Percentiles rank a stretch among this genome's conserved stretches.
Evolutionary conservation across 2,329 filamentous ascomycete genomes (phyloP).

Genomic region (Venturia nashicola): DNA sequence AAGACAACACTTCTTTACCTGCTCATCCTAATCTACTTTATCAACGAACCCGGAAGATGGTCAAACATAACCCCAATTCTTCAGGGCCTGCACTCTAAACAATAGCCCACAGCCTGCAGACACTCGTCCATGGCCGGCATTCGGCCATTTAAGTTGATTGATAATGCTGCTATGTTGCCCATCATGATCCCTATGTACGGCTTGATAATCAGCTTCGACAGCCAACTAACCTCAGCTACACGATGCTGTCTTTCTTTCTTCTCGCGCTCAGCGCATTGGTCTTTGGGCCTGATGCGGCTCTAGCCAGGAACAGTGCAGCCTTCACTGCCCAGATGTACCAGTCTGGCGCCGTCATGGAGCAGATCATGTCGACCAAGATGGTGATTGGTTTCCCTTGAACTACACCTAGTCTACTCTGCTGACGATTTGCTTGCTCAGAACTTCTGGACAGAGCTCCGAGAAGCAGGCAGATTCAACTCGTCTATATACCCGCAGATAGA

Average conservation of each 20-base stretch:
- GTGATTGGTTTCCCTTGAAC: conserved; percentile 8
- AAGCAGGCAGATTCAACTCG: background rate
- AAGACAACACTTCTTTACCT: background rate
- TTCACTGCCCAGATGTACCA: conserved; percentile 23
- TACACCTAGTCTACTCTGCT: conserved; percentile 13
- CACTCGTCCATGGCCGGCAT: background rate
- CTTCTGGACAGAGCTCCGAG: background rate
- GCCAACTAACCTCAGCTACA: background rate
- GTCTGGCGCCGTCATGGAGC: conserved; percentile 25
- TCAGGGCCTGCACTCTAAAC: background rate
- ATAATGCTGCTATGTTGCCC: background rate
- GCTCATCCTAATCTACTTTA: background rate
- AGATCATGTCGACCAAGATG: conserved; percentile 23
- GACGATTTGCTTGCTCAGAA: background rate
- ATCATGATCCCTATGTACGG: background rate
- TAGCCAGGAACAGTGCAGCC: background rate
- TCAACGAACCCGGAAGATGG: background rate
- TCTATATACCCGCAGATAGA: conserved; percentile 2
- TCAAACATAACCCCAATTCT: background rate
- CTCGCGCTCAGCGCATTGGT: background rate
- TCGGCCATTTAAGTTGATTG: background rate
- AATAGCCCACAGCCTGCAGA: background rate
- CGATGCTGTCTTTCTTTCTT: background rate
- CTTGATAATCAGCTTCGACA: background rate
- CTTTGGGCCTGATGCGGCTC: background rate